A percentile compares a stretch with the other conserved stretches of the same genome.
Conservation (phyloP, 768 basidiomycete genomes). For the Gautieria morchelliformis region DNA sequence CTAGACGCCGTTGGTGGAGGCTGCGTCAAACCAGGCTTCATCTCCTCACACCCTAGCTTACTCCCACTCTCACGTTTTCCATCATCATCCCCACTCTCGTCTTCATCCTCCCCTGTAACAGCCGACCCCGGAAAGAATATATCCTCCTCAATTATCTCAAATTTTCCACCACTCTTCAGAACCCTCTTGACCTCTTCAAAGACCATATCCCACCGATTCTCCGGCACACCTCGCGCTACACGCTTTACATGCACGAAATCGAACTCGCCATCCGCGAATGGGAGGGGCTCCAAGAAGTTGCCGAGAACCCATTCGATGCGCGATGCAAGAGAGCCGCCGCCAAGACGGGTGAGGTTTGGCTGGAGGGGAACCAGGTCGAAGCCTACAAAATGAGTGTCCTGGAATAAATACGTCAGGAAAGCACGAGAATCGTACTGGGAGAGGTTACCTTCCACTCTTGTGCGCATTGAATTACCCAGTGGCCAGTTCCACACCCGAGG, state of each 20-base stretch:
- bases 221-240: conserved; percentile 65
- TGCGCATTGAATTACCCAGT: conserved; percentile 63
- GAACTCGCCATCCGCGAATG: conserved; percentile 64
- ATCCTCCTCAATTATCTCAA: conserved; percentile 74
- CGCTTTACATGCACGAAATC: conserved; percentile 73
- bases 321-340: conserved; percentile 43
- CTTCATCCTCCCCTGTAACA: not conserved
- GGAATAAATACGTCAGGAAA: not conserved
- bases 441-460: conserved; percentile 45
- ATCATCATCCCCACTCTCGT: conserved; percentile 1
- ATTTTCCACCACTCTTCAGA: conserved; percentile 64
- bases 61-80: not conserved
- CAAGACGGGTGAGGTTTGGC: conserved; percentile 54
- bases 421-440: not conserved
- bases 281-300: conserved; percentile 62
- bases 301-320: conserved; percentile 65
- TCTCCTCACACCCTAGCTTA: not conserved
- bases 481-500: conserved; percentile 67
- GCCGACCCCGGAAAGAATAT: conserved; percentile 53
- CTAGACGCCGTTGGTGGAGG: not conserved
- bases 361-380: conserved; percentile 66
- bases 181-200: conserved; percentile 64
- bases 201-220: conserved; percentile 63
- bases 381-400: conserved; percentile 27
- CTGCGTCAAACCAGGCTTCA: not conserved